Evolutionary conservation across 2,329 filamentous ascomycete species (phyloP).

Genomic region (Phyllosticta citriasiana): DNA sequence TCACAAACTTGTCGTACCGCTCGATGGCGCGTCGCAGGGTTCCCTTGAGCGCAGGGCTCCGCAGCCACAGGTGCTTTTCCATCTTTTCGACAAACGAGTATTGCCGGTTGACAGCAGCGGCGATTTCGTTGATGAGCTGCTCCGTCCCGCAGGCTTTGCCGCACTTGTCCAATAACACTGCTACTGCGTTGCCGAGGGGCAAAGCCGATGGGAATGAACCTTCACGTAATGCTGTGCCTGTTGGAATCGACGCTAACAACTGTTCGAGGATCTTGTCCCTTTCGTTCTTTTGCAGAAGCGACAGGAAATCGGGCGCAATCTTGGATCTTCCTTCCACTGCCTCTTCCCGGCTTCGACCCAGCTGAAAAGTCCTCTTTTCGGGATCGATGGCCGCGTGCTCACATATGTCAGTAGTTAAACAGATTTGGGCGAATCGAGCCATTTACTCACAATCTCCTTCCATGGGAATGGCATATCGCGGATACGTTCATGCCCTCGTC

Average conservation of each 20-base stretch:
- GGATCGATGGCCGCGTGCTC: slow-evolving; percentile 44
- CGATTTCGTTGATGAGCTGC: slow-evolving; percentile 38
- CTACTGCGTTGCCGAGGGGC: too few relatives aligned
- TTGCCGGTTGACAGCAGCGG: slow-evolving; percentile 56
- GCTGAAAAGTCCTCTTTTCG: too few relatives aligned
- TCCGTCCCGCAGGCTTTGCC: neutral
- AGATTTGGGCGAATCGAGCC: too few relatives aligned
- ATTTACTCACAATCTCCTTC: slow-evolving; percentile 34
- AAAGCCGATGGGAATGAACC: neutral
- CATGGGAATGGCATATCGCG: slow-evolving; percentile 61
- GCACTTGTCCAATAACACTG: neutral
- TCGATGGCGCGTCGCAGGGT: slow-evolving; percentile 56
- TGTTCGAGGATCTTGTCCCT: too few relatives aligned
- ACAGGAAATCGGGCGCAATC: too few relatives aligned
- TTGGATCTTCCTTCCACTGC: too few relatives aligned
- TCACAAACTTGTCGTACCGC: slow-evolving; percentile 57
- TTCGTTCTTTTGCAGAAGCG: too few relatives aligned
- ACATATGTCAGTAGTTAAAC: slow-evolving; percentile 40
- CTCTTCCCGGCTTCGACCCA: too few relatives aligned
- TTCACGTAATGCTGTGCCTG: too few relatives aligned
- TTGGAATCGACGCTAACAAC: too few relatives aligned
- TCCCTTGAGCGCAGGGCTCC: slow-evolving; percentile 52
- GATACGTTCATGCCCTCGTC: slow-evolving; percentile 43
- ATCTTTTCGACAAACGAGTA: slow-evolving; percentile 62
- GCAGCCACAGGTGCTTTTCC: slow-evolving; percentile 67